A percentile compares a stretch with the other conserved stretches of the same genome.
Conservation (phyloP, 768 basidiomycete genomes). For the Tulasnella sp. region DNA sequence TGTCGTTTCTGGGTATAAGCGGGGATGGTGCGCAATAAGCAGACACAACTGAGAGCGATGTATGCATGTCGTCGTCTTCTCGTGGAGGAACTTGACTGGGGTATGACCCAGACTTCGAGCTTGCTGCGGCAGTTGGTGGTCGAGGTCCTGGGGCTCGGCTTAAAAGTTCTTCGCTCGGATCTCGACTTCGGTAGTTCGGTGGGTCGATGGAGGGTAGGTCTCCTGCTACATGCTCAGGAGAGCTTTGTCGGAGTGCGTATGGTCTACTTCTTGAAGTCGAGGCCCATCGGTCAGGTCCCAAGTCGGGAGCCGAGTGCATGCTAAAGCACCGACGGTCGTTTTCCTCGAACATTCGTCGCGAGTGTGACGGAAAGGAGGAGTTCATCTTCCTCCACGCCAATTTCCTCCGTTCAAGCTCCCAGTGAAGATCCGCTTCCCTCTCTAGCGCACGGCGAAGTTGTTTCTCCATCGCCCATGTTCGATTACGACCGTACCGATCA, state of each 20-base stretch:
- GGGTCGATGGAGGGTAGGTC: background rate
- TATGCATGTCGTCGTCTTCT: background rate
- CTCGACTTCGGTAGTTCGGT: background rate
- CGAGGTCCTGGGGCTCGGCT: background rate
- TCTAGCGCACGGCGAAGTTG: background rate
- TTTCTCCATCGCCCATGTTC: background rate
- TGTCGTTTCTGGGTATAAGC: background rate
- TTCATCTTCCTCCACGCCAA: background rate
- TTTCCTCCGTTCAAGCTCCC: conserved; percentile 2
- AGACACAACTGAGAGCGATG: background rate
- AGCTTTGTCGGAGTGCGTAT: background rate
- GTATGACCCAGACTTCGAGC: background rate
- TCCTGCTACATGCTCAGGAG: background rate
- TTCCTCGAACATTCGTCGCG: background rate
- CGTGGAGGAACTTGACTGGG: background rate
- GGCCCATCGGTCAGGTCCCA: background rate
- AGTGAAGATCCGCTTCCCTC: conserved; percentile 3
- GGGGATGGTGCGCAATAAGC: conserved; percentile 4
- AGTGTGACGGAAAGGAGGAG: background rate
- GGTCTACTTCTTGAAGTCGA: background rate
- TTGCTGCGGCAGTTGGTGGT: background rate
- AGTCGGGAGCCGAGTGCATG: background rate
- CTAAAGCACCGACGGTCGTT: background rate
- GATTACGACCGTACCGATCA: background rate
- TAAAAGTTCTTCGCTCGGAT: background rate